Conservation (phyloP, 306 rosid species). For the Quercus variabilis region DNA sequence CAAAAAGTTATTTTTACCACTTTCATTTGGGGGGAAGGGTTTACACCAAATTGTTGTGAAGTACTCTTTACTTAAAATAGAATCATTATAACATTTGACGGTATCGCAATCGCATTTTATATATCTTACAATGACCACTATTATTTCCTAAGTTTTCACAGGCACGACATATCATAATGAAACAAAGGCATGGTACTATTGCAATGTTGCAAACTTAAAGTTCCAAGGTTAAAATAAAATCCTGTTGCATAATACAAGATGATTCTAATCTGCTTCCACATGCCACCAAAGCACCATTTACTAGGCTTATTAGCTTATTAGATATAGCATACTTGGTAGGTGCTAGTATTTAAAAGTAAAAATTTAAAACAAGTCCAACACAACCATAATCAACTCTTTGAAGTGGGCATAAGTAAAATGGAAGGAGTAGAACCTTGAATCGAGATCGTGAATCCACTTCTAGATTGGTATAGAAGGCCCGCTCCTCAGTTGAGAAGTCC, state of each 20-base stretch:
- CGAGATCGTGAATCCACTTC: conserved; percentile 84
- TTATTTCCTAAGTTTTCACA: background rate
- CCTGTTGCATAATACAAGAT: background rate
- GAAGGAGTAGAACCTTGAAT: conserved; percentile 65
- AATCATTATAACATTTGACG: no score
- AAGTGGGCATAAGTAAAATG: conserved; percentile 4
- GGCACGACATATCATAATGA: background rate
- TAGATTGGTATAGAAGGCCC: conserved; percentile 83
- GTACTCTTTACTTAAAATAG: no score
- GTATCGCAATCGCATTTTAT: no score
- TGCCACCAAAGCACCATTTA: background rate
- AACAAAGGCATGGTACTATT: background rate
- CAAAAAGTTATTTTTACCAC: no score
- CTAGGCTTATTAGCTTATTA: background rate
- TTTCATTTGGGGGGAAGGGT: no score
- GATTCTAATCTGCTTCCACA: background rate
- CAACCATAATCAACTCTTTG: background rate
- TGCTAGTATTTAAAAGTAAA: background rate
- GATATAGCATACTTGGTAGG: background rate
- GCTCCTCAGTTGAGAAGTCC: conserved; percentile 80
- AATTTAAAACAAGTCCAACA: background rate
- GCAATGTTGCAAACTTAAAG: background rate
- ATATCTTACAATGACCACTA: background rate
- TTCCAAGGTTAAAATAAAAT: background rate
- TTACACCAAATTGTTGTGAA: no score